A percentile compares a stretch with the other conserved stretches of the same genome.
Evolutionary conservation across 2,329 filamentous ascomycete genomes (phyloP).

Genomic region (Penicillium psychrosexuale): DNA sequence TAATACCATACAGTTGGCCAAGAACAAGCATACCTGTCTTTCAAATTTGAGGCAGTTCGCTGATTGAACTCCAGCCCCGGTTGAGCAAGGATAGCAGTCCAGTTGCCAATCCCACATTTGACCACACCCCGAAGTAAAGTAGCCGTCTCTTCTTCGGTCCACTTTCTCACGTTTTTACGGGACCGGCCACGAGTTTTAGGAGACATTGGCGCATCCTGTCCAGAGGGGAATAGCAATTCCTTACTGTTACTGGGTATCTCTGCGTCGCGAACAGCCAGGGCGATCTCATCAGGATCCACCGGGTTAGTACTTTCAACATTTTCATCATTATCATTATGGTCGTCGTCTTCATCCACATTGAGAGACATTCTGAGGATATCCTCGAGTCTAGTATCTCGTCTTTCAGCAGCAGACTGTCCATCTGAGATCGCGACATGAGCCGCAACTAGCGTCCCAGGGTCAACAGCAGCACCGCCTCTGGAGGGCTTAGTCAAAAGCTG

Average conservation of each 20-base stretch:
- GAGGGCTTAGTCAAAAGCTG: constrained; percentile 38
- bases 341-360: constrained; percentile 16
- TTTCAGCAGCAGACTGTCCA: constrained; percentile 25
- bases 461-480: constrained; percentile 24
- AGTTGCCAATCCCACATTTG: constrained; percentile 61
- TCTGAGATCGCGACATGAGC: constrained; percentile 16
- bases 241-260: constrained; percentile 1
- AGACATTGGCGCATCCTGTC: constrained; percentile 26
- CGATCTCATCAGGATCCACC: constrained; percentile 4
- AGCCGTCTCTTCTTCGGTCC: constrained; percentile 61
- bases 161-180: constrained; percentile 51
- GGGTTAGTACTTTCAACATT: constrained; percentile 9
- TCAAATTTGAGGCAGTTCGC: constrained; percentile 60
- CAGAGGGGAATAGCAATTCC: constrained; percentile 7
- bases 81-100: constrained; percentile 61
- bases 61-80: constrained; percentile 56
- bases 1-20: constrained; percentile 1
- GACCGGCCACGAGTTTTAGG: constrained; percentile 39
- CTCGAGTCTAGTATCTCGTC: constrained; percentile 35
- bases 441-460: constrained; percentile 19
- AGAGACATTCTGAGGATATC: constrained; percentile 34
- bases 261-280: constrained; percentile 8
- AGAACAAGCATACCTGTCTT: constrained; percentile 50
- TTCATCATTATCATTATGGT: constrained; percentile 16
- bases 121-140: constrained; percentile 58